Evolutionary conservation across 2,329 filamentous ascomycete genomes (phyloP).

Genomic region (Elsinoe australis): DNA sequence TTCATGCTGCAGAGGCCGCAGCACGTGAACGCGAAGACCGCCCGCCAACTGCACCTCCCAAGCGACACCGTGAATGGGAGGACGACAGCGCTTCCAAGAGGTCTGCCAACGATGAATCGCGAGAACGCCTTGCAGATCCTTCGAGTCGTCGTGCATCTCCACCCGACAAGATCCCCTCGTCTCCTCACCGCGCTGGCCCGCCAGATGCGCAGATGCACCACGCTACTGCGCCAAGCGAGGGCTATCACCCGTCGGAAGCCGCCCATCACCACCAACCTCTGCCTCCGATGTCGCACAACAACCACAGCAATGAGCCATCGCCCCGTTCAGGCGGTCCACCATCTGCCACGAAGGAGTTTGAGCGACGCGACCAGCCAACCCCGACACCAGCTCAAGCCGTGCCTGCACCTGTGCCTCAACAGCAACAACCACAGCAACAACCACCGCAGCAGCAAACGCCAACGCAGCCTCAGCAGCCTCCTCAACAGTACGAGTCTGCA

Average conservation of each 20-base stretch:
- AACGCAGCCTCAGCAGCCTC: constrained; percentile 19
- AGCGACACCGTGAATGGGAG: constrained; percentile 89
- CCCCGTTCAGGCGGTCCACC: constrained; percentile 38
- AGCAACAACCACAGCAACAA: constrained; percentile 4
- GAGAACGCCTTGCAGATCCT: constrained; percentile 78
- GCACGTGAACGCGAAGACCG: constrained; percentile 62
- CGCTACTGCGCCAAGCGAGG: constrained; percentile 60
- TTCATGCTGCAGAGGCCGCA: constrained; percentile 60
- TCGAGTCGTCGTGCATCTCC: constrained; percentile 59
- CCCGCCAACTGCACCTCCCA: constrained; percentile 66
- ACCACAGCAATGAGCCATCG: constrained; percentile 43
- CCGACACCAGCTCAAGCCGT: constrained; percentile 22
- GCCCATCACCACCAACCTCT: constrained; percentile 76
- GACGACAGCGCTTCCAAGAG: constrained; percentile 70
- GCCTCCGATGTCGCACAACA: constrained; percentile 39
- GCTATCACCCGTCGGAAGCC: constrained; percentile 85
- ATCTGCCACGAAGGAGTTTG: constrained; percentile 40
- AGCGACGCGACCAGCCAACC: constrained; percentile 34
- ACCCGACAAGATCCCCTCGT: constrained; percentile 44
- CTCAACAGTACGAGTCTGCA: constrained; percentile 64
- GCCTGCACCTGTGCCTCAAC: constrained; percentile 37
- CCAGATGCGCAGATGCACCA: constrained; percentile 60
- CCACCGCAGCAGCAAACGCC: constrained; percentile 11
- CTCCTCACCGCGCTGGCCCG: constrained; percentile 61
- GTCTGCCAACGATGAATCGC: constrained; percentile 77